Evolutionary conservation across 305 asterid genomes (phyloP).

Genomic region (Solanum hybrid): DNA sequence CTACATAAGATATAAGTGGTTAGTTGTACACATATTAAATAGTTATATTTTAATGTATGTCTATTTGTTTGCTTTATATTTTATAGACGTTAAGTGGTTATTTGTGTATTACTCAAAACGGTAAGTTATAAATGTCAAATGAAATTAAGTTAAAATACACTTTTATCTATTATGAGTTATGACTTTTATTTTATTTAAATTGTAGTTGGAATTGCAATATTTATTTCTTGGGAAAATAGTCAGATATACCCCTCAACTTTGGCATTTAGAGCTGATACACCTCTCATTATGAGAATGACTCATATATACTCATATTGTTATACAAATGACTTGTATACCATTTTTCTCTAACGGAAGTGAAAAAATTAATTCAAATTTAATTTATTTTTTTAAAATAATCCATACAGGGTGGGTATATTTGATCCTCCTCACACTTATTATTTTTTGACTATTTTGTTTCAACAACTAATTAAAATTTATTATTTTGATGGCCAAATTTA

Average conservation of each 20-base stretch:
- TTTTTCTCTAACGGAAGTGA: too few relatives aligned
- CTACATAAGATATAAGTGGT: neutral
- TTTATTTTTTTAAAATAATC: too few relatives aligned
- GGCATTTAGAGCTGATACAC: accelerated
- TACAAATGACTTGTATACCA: too few relatives aligned
- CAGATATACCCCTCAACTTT: accelerated
- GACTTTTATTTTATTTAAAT: neutral
- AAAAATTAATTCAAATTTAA: too few relatives aligned
- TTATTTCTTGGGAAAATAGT: neutral
- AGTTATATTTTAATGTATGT: too few relatives aligned
- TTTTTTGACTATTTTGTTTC: neutral
- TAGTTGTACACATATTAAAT: too few relatives aligned
- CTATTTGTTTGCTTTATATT: neutral
- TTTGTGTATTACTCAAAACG: neutral
- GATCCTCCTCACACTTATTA: neutral
- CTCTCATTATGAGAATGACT: accelerated
- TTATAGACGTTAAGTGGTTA: neutral
- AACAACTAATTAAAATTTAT: too few relatives aligned
- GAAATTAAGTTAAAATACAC: too few relatives aligned
- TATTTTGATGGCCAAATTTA: too few relatives aligned
- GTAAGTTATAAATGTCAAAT: too few relatives aligned
- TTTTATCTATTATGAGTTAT: too few relatives aligned
- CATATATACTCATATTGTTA: neutral
- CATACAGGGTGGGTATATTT: neutral
- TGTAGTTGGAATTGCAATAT: neutral